These are phyloP conservation scores for Nemania diffusa DNA, from an alignment of 2,329 filamentous ascomycete genomes.

Conservation along the genomic window DNA sequence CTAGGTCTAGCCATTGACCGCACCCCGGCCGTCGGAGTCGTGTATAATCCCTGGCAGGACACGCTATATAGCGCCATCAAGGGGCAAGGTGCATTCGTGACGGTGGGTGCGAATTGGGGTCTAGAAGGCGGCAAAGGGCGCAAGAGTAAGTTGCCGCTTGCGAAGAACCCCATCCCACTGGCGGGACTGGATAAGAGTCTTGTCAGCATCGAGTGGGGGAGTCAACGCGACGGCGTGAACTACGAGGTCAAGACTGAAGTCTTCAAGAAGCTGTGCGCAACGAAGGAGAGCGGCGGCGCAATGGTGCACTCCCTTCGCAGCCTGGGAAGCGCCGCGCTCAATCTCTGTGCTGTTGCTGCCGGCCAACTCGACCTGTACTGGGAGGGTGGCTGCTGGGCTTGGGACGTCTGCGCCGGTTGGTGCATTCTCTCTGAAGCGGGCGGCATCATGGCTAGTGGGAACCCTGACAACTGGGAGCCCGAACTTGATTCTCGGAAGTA, in stretches of 20 bases:
- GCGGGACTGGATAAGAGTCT: slow-evolving; percentile 70
- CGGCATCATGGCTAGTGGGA: slow-evolving; percentile 76
- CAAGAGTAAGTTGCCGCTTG: slow-evolving; percentile 58
- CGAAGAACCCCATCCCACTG: slow-evolving; percentile 64
- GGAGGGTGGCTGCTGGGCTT: slow-evolving; percentile 87
- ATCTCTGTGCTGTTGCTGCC: slow-evolving; percentile 76
- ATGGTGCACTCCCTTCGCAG: slow-evolving; percentile 82
- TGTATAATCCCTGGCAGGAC: slow-evolving; percentile 82
- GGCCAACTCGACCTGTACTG: slow-evolving; percentile 80
- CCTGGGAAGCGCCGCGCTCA: slow-evolving; percentile 78
- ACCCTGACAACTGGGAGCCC: slow-evolving; percentile 77
- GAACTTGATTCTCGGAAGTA: slow-evolving; percentile 69
- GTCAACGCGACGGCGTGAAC: slow-evolving; percentile 73
- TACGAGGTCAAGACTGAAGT: slow-evolving; percentile 75
- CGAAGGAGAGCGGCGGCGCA: slow-evolving; percentile 70
- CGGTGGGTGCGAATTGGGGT: slow-evolving; percentile 56
- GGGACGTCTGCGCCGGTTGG: slow-evolving; percentile 88
- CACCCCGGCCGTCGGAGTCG: slow-evolving; percentile 73
- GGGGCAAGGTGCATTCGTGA: slow-evolving; percentile 72
- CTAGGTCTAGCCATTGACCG: slow-evolving; percentile 75
- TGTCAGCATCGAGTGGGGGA: slow-evolving; percentile 79
- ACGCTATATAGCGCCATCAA: slow-evolving; percentile 75
- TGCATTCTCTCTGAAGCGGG: slow-evolving; percentile 79
- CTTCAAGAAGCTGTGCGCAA: slow-evolving; percentile 69
- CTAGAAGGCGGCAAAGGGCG: slow-evolving; percentile 52